These are phyloP conservation scores for Skeletonema costatum DNA, from an alignment of 108 stramenopile species.

Conservation along the genomic window DNA sequence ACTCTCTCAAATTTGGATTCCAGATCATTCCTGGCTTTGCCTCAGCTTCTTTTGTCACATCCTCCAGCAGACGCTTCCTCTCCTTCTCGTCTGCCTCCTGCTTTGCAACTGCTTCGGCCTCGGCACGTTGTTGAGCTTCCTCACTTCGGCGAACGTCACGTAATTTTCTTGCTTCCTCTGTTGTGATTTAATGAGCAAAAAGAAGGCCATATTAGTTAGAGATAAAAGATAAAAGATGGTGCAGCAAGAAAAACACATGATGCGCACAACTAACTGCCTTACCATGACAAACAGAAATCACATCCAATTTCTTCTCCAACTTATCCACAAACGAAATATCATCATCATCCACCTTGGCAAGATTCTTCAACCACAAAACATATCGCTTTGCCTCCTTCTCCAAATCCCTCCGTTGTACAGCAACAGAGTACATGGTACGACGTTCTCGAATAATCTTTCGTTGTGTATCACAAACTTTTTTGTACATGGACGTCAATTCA, in stretches of 20 bases:
- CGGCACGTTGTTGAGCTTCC: slow-evolving; percentile 31
- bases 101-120: slow-evolving; percentile 37
- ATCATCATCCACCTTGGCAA: slow-evolving; percentile 72
- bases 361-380: slow-evolving; percentile 68
- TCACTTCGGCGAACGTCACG: slow-evolving; percentile 52
- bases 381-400: slow-evolving; percentile 73
- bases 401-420: slow-evolving; percentile 46
- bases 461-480: slow-evolving; percentile 45
- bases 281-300: slow-evolving; percentile 54
- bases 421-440: slow-evolving; percentile 59
- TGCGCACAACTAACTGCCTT: neutral
- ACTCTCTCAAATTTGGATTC: slow-evolving; percentile 80
- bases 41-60: slow-evolving; percentile 68
- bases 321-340: slow-evolving; percentile 65
- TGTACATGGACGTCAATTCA: slow-evolving; percentile 55
- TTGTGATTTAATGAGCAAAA: neutral
- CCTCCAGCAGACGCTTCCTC: slow-evolving; percentile 55
- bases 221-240: neutral
- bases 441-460: slow-evolving; percentile 47
- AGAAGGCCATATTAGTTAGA: neutral
- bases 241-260: neutral
- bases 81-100: slow-evolving; percentile 54
- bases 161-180: slow-evolving; percentile 49
- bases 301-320: slow-evolving; percentile 53
- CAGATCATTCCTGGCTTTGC: slow-evolving; percentile 83